Conservation (phyloP, 2,329 filamentous ascomycete genomes). For the Sarocladium brachiariae region DNA sequence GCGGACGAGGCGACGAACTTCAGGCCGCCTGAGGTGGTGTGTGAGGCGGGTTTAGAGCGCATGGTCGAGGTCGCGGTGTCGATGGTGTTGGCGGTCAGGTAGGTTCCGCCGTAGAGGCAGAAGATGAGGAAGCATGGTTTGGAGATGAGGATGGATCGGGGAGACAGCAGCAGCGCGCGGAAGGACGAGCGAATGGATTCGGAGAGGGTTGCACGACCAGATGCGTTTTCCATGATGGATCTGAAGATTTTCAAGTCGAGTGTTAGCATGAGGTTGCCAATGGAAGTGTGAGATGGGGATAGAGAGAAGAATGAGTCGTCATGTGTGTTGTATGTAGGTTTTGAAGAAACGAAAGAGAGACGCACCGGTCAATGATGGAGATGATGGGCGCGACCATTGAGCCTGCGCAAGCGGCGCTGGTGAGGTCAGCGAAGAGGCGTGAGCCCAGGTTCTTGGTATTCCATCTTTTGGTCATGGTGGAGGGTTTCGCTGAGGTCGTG, state of each 20-base stretch:
- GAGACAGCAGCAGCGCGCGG: constrained; percentile 47
- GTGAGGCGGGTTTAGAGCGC: constrained; percentile 45
- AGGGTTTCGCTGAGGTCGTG: not conserved
- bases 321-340: too few relatives aligned
- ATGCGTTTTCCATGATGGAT: constrained; percentile 77
- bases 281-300: too few relatives aligned
- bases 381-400: constrained; percentile 76
- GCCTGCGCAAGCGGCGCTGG: constrained; percentile 65
- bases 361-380: constrained; percentile 77
- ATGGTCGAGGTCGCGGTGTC: constrained; percentile 71
- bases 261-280: too few relatives aligned
- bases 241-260: constrained; percentile 29
- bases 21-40: constrained; percentile 63
- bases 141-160: constrained; percentile 54
- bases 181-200: constrained; percentile 55
- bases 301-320: too few relatives aligned
- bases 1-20: constrained; percentile 77
- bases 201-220: constrained; percentile 54
- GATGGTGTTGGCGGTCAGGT: constrained; percentile 79
- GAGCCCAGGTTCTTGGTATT: constrained; percentile 67
- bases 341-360: too few relatives aligned
- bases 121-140: constrained; percentile 64
- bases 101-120: constrained; percentile 79
- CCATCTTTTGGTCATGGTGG: constrained; percentile 39
- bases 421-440: constrained; percentile 60